Evolutionary conservation across 2,329 filamentous ascomycete species (phyloP), one percentile per base, ranked within the genome.

Genomic region (Colletotrichum sp.): DNA sequence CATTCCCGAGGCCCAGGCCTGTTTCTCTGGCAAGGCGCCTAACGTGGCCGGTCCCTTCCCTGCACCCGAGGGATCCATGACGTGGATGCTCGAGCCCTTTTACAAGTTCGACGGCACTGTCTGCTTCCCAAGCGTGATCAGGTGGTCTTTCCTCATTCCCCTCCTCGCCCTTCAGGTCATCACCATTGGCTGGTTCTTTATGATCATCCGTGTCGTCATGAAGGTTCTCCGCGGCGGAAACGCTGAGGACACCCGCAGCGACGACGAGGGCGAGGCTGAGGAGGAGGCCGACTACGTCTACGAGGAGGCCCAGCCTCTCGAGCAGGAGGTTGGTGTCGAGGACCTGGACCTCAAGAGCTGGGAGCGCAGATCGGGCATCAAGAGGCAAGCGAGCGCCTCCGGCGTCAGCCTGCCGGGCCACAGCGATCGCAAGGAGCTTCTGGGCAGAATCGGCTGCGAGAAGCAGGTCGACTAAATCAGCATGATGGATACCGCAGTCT

Each of bases 231-330:
- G 90, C 67, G 96, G 96, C 36, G 91, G 90, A 48, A 89, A 92
- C 36, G 96, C 96, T 7, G 96, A 98, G 78, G 97, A 99, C 82
- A 91, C 92, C 22, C 92, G 97, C 72, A 98, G 95, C 78, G 96
- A 98, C 80, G 95, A 95, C 78, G 96, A 98, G 84, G 94, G 87
- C 8, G 95, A 93, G 26, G 93, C 90, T 4, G 90, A 94, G 75
- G 92, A 94, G 78, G 90, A 92, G 57, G 89, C 90, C 22, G 89
- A 90, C 16, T 87, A 91, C n/a, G 84, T 89, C 67, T 90, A 90
- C 74, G 89, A 91, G 80, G 88, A 90, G 81, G 88, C 88, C 4
- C 84, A 88, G 77, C 86, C 92, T 3, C 88, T 94, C 12, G 94
- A 96, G 83, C 90, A 95, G 83, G 94, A 96, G 82, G 93, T 96